These are phyloP conservation scores for Pseudocercospora cruenta DNA, from an alignment of 2,329 filamentous ascomycete species.

Conservation along the genomic window DNA sequence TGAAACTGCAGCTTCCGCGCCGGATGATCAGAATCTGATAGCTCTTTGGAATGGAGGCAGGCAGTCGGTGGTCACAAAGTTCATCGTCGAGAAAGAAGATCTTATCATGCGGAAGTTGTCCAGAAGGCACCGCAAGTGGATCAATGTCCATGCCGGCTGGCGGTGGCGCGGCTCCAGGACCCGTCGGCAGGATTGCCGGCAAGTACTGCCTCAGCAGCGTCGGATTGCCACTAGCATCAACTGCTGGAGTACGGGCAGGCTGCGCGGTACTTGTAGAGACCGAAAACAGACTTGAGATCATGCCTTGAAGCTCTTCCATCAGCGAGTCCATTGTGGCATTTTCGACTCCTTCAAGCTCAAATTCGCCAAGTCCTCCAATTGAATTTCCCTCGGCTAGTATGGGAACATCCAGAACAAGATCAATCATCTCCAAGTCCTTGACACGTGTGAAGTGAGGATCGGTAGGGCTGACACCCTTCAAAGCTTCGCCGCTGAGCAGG, in stretches of 20 bases:
- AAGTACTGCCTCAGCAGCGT: conserved; percentile 44
- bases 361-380: not conserved
- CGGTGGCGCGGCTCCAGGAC: conserved; percentile 69
- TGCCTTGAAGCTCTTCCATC: conserved; percentile 52
- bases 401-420: conserved; percentile 67
- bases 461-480: conserved; percentile 68
- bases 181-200: conserved; percentile 59
- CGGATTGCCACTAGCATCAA: not conserved
- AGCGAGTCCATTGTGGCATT: conserved; percentile 50
- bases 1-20: conserved; percentile 83
- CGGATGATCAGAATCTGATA: conserved; percentile 81
- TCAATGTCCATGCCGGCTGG: conserved; percentile 47
- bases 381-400: not conserved
- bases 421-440: conserved; percentile 71
- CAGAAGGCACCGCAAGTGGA: conserved; percentile 41
- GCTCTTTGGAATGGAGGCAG: conserved; percentile 53
- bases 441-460: conserved; percentile 80
- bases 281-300: conserved; percentile 23
- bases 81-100: conserved; percentile 70
- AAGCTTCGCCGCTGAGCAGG: conserved; percentile 73
- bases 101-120: conserved; percentile 49
- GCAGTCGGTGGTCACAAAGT: conserved; percentile 63
- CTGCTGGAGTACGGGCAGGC: not conserved
- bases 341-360: conserved; percentile 21
- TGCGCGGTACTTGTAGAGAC: conserved; percentile 32